Evolutionary conservation across 495 filamentous ascomycete species (phyloP), one percentile per base, ranked within the genome.

Genomic region (Hyaloscypha bicolor): DNA sequence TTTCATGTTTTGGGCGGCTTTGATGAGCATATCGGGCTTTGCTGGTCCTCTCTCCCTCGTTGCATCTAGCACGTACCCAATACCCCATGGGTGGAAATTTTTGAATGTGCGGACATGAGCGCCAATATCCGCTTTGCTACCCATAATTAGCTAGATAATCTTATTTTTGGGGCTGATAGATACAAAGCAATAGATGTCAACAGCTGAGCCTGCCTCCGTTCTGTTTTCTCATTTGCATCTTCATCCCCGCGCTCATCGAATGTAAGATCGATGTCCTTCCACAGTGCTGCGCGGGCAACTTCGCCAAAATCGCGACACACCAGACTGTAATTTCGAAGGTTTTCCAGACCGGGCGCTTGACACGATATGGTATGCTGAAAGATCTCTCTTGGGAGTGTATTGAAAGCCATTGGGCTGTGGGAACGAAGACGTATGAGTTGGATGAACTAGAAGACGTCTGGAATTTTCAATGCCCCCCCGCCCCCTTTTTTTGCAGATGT

Each of bases 1-100:
- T 55, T 22, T 70, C 68, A 70, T 53, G 22, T 67, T 66, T 61
- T 25, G 32, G 19, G 68, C 68, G 12, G 55, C 60, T 16, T 21
- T 9, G 9, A 45, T 37, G 29, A 55, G 51, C 14, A 4, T 39
- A 0, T 29, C 30, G 1, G 39, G 35, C 19, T 29, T 19, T 35
- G 31, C 62, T 29, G 5, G 25, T 33, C 1, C 16, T 32, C 11
- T 33, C 1, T 14, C 33, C 11, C 37, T 3, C 30, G 59, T 67
- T 3, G 16, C 25, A 39, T 62, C 33, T 56, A 16, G 57, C 42
- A 48, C 16, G 42, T 48, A 48, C 9, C 3, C 42, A 37, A n/a
- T 9, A 6, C 25, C 5, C 9, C 4, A 2, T 14, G 19, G 25
- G 21, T 42, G 55, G 6, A 60, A 6, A 30, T 65, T 65, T 12